Evolutionary conservation across 805 yeast species (phyloP), one percentile per base, ranked within the genome.

Genomic region (Ogataea paraovalis): DNA sequence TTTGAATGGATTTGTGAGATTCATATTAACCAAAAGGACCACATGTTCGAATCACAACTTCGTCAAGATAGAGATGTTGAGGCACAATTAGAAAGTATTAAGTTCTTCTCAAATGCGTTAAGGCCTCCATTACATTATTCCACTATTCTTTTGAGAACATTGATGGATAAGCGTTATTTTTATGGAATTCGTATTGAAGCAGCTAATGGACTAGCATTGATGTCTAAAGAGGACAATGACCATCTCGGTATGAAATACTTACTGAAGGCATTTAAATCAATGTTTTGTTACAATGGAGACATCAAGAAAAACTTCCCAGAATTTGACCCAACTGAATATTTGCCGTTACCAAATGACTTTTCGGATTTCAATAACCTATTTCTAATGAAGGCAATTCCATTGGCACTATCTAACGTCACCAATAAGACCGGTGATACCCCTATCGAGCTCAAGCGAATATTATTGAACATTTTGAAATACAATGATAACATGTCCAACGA

Each of bases 1-100:
- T 87, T 85, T 59, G 99, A 94, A 64, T 94, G 99, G 99, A 85
- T 94, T 43, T 88, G 96, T 50, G 80, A 79, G 54, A 72, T 88
- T 20, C 75, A 81, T 49, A 80, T 94, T 30, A 87, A 83, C 56
- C 97, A 91, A 66, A 96, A 96, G 0, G 97, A 90, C 58, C 86
- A 89, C 60, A 94, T 94, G 97, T 94, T 79, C 62, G 87, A 89
- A 1, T 87, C 98, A 0, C 99, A 94, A 60, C 69, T 94, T 27
- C 94, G 87, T 56, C 96, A 90, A 61, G 99, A 94, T 66, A 71
- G 97, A 52, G 99, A 94, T 61, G 95, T 94, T 18, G 96, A 90
- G 51, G 99, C 99, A 0, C 99, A 94, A 60, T 67, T 81, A 39
- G 96, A 89, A 45, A 89, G 97, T 9, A 77, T 91, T 14, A 69